Evolutionary conservation across 2,329 filamentous ascomycete species (phyloP), one percentile per base, ranked within the genome.

Genomic region (Dactylellina cionopaga): DNA sequence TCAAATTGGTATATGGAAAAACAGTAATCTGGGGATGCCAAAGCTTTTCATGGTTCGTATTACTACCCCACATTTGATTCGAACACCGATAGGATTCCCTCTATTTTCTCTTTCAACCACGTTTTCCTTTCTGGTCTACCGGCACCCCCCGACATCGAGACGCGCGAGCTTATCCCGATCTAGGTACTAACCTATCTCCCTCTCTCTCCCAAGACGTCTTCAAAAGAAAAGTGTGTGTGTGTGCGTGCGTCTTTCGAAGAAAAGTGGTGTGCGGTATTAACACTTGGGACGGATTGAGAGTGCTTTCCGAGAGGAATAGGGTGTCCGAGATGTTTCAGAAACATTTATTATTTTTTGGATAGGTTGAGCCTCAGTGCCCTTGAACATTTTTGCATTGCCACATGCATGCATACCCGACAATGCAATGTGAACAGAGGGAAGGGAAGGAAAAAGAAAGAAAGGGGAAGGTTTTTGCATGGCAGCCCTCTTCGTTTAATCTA

Each of bases 291-390:
- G 5, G 41, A 55, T 22, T 24, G 19, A 41, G 33, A 55, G 51
- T 41, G 51, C 25, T 17, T 55, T 39, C 19, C 7, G 4, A 9
- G 22, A 55, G 29, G 51, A n/a, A n/a, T n/a, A 58, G 63, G 58
- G 66, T 71, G 66, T 63, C 37, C 51, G n/a, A 35, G 39, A 65
- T 72, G 68, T 72, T 72, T 72, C 58, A 72, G 15, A 60, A 59
- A 65, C 29, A 47, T 39, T 62, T 62, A 24, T 15, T 39, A 6
- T 31, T 29, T 29, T n/a, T 13, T 51, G 35, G 27, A 46, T 41
- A 44, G 59, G 39, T 64, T 56, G 66, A 71, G 66, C 66, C 66
- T 71, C 66, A 63, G 56, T 37, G 46, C 44, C 33, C 58, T 56
- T 65, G n/a, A n/a, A n/a, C 33, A 31, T 31, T 24, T 46, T 41